These are phyloP conservation scores for Brassica carinata DNA, from an alignment of 345 rosid species.

Conservation along the genomic window DNA sequence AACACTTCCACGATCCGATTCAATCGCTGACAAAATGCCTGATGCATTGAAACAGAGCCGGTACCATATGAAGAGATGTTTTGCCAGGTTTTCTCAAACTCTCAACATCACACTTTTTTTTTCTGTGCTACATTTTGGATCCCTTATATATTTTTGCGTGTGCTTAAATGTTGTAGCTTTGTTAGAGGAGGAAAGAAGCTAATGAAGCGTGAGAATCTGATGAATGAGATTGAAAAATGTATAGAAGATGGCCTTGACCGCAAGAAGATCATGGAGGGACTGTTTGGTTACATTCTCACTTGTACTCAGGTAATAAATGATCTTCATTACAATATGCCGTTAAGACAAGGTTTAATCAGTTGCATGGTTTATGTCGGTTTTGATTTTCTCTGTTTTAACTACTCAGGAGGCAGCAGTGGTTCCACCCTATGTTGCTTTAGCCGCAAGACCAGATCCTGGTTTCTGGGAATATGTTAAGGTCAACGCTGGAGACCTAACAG, in stretches of 20 bases:
- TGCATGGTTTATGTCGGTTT: neutral
- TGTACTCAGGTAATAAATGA: slow-evolving; percentile 58
- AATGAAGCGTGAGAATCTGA: slow-evolving; percentile 60
- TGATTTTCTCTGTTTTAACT: neutral
- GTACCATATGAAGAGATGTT: slow-evolving; percentile 78
- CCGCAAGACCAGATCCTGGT: slow-evolving; percentile 83
- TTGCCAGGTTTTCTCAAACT: slow-evolving; percentile 52
- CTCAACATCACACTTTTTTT: neutral
- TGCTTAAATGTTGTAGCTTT: slow-evolving; percentile 43
- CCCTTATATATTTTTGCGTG: neutral
- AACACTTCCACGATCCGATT: slow-evolving; percentile 54
- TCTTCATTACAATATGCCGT: neutral
- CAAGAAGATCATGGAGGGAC: slow-evolving; percentile 63
- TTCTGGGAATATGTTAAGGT: slow-evolving; percentile 90
- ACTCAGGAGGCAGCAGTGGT: slow-evolving; percentile 85
- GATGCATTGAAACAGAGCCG: slow-evolving; percentile 79
- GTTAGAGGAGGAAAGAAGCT: slow-evolving; percentile 64
- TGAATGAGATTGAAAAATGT: slow-evolving; percentile 64
- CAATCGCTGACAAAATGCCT: slow-evolving; percentile 85
- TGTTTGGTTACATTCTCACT: slow-evolving; percentile 76
- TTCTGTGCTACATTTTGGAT: neutral
- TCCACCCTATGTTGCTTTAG: slow-evolving; percentile 80
- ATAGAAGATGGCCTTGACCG: slow-evolving; percentile 65
- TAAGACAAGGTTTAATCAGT: neutral
- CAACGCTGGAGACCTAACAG: slow-evolving; percentile 57